Percentiles rank a stretch among this genome's conserved stretches.
These are phyloP conservation scores for Neltuma alba DNA, from an alignment of 306 rosid species.

Conservation along the genomic window DNA sequence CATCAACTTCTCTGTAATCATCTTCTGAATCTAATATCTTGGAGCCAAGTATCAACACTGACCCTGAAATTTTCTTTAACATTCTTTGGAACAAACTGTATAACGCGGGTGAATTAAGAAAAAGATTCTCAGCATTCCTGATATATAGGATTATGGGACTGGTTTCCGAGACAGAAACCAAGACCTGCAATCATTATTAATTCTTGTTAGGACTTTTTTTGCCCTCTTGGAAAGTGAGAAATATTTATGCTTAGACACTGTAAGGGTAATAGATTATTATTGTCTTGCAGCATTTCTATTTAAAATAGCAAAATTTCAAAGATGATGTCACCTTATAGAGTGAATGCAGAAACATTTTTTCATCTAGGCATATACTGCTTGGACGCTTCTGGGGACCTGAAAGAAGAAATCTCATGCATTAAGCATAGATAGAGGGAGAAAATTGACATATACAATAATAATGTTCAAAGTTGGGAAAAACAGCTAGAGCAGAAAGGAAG, in stretches of 20 bases:
- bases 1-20: slow-evolving; percentile 52
- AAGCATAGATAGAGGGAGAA: slow-evolving; percentile 6
- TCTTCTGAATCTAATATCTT: slow-evolving; percentile 44
- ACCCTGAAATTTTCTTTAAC: slow-evolving; percentile 69
- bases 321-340: slow-evolving; percentile 64
- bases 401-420: slow-evolving; percentile 25
- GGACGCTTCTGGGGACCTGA: slow-evolving; percentile 56
- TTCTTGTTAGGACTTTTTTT: slow-evolving; percentile 25
- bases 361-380: slow-evolving; percentile 68
- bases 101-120: slow-evolving; percentile 58
- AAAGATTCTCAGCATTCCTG: slow-evolving; percentile 66
- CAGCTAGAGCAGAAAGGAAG: not conserved
- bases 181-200: slow-evolving; percentile 52
- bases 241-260: not conserved
- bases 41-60: slow-evolving; percentile 79
- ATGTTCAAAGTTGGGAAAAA: not conserved
- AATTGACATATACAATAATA: not conserved
- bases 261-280: not conserved
- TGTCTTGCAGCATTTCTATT: not conserved
- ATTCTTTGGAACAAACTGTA: slow-evolving; percentile 63
- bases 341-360: slow-evolving; percentile 64
- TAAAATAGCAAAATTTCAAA: not conserved
- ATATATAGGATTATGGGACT: slow-evolving; percentile 67
- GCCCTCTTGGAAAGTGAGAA: not conserved
- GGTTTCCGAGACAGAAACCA: slow-evolving; percentile 65